These are phyloP conservation scores for Backusella circina DNA, from an alignment of 192 early-diverging fungal genomes.

Conservation along the genomic window DNA sequence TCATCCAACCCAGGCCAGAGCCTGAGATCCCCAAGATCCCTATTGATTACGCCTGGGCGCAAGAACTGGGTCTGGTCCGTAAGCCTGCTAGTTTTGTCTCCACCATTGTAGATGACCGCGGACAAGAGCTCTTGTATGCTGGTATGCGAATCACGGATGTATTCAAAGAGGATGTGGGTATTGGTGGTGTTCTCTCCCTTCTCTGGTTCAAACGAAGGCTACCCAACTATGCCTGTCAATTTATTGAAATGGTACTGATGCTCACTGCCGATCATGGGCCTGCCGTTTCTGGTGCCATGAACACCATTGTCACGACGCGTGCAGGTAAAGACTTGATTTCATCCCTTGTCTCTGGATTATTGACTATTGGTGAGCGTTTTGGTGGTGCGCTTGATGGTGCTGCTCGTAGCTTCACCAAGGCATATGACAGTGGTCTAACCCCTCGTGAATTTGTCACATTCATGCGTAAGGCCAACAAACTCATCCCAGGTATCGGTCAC, in stretches of 20 bases:
- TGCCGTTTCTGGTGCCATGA: slow-evolving; percentile 91
- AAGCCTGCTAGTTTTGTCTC: slow-evolving; percentile 98
- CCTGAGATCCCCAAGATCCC: slow-evolving; percentile 97
- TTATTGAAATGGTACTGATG: slow-evolving; percentile 99
- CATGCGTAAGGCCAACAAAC: slow-evolving; percentile 94
- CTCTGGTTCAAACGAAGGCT: slow-evolving; percentile 98
- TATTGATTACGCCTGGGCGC: slow-evolving; percentile 98
- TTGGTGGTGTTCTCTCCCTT: slow-evolving; percentile 94
- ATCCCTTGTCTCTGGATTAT: slow-evolving; percentile 87
- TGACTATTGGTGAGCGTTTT: slow-evolving; percentile 97
- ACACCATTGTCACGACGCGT: slow-evolving; percentile 88
- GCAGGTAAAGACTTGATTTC: slow-evolving; percentile 97
- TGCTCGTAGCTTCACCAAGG: slow-evolving; percentile 82
- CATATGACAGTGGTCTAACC: slow-evolving; percentile 90
- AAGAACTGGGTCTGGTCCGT: slow-evolving; percentile 95
- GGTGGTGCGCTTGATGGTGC: slow-evolving; percentile 97
- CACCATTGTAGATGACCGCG: slow-evolving; percentile 98
- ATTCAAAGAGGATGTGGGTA: slow-evolving; percentile 97
- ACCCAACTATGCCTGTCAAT: slow-evolving; percentile 93
- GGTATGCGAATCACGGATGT: slow-evolving; percentile 98
- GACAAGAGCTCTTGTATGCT: slow-evolving; percentile 96
- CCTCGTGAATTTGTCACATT: slow-evolving; percentile 92
- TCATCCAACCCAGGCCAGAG: slow-evolving; percentile 71
- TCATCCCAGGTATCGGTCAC: slow-evolving; percentile 99
- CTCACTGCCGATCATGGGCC: slow-evolving; percentile 98